Base-by-base conservation (phyloP, 2,329 filamentous ascomycete genomes). In the Tolypocladium ovalisporum region DNA sequence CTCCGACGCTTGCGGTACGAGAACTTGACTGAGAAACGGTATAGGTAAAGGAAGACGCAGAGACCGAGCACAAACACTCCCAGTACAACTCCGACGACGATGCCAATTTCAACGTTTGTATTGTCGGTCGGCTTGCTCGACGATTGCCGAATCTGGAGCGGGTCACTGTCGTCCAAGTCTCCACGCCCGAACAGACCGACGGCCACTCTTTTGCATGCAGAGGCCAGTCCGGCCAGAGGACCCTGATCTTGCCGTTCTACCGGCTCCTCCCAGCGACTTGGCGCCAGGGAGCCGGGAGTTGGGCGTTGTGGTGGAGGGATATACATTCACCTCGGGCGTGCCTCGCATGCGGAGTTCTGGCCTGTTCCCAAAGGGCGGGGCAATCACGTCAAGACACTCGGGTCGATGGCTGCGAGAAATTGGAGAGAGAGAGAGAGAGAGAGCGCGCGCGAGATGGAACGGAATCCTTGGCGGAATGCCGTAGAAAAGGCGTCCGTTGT, bases 81-180 rank as follows among this genome's bases (percentile, higher is more conserved):
- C 24, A 77, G 65, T 4, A 73, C 64, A 44, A 78, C 64, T 58
- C 72, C 75, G 51, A 78, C 70, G 4, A 74, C 68, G 58, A 76
- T 66, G 56, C 75, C 75, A 56, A 76, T 77, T 37, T 71, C 74
- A 55, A 70, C 67, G 62, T 76, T 74, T 37, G 68, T 70, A 42
- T 72, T 69, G 19, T 70, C 63, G 52, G 61, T 55, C 6, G 64
- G 60, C 49, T 65, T 63, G 37, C 60, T 59, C 37, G 66, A 67
- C 57, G 67, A 65, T 54, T 69, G 67, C 19, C 66, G 63, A 53
- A 60, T 61, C n/a, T 53, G 32, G 32, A 64, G 37, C 10, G 2
- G 10, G 10, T 32, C 19, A 17, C 35, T 22, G 19, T 9, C 15
- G 47, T 35, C 22, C 22, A 56, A 56, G 55, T 17, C n/a, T 32